Evolutionary conservation across 768 basidiomycete species (phyloP), one percentile per base, ranked within the genome.

Genomic region (Boletus bicolor): DNA sequence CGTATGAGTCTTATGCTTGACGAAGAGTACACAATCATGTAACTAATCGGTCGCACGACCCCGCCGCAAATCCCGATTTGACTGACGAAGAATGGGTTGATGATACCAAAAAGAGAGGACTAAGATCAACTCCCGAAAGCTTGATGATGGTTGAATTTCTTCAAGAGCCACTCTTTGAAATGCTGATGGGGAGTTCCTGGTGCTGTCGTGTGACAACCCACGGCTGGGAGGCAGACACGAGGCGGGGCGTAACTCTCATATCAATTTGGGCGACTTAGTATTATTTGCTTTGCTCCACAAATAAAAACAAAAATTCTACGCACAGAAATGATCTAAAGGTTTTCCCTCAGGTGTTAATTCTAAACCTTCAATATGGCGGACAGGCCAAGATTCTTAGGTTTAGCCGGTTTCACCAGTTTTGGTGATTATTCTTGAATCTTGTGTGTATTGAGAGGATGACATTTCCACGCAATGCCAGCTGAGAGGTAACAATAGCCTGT

Each of bases 281-380:
- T 36, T 26, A 5, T 48, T 49, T 48, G 34, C 21, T 24, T 34
- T 48, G 17, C 24, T 36, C 35, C 47, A 36, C 15, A 8, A 5
- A 36, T 15, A 24, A 24, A 15, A 36, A 36, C 36, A 44, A 44
- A 42, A 10, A 19, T 19, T n/a, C 28, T n/a, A n/a, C 5, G 17
- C 17, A n/a, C 8, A 1, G 10, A 7, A 24, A 44, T 15, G 15
- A 17, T 28, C 9, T 5, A 17, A 44, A 10, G 8, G 17, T 44
- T 28, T 44, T 5, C 24, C 44, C 9, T 3, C 9, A 15, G 24
- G 7, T 9, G 24, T 5, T 48, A 45, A 35, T 42, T 44, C 32
- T 44, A 49, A 61, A 60, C 44, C 44, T 56, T 37, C 17, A 30
- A 28, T 28, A 47, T 32, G 24, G 26, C 9, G n/a, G n/a, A 36